Conservation (phyloP, 495 filamentous ascomycete species). For the Neohortaea acidophila region DNA sequence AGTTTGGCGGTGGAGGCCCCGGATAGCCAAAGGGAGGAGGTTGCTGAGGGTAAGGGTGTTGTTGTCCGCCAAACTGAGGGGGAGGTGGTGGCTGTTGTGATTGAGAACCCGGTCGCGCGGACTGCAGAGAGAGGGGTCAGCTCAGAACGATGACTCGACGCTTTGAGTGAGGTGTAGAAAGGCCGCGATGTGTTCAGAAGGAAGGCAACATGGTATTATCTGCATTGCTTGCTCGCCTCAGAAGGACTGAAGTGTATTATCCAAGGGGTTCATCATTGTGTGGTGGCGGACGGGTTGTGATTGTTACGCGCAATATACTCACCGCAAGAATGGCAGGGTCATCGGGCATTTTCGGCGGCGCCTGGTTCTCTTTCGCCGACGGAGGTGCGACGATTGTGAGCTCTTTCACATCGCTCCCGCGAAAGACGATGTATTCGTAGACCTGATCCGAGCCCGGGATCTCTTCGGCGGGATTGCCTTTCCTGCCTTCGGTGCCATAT, state of each 20-base stretch:
- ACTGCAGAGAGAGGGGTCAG: too few relatives aligned
- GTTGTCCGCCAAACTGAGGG: constrained; percentile 10
- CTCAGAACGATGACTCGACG: too few relatives aligned
- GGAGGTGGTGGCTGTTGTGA: constrained; percentile 24
- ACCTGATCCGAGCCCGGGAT: constrained; percentile 64
- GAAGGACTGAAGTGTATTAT: constrained; percentile 53
- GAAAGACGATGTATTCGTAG: constrained; percentile 99
- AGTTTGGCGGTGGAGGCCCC: constrained; percentile 15
- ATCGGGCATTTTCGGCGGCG: constrained; percentile 61
- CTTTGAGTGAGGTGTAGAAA: too few relatives aligned
- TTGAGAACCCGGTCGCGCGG: constrained; percentile 21
- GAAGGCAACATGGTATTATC: constrained; percentile 94
- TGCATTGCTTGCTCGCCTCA: constrained; percentile 79
- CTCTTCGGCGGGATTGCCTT: constrained; percentile 59
- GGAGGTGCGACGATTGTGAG: constrained; percentile 74
- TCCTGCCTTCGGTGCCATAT: constrained; percentile 83
- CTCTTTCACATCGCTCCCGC: constrained; percentile 97
- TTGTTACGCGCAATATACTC: too few relatives aligned
- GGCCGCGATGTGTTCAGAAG: constrained; percentile 64
- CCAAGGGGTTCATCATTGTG: constrained; percentile 73
- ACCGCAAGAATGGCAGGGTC: constrained; percentile 96
- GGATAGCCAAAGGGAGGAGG: constrained; percentile 28
- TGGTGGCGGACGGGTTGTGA: too few relatives aligned
- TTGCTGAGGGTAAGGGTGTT: constrained; percentile 21
- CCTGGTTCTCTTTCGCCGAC: constrained; percentile 41